Base-by-base conservation (phyloP, 106 monocot genomes). In the Hemerocallis citrina region DNA sequence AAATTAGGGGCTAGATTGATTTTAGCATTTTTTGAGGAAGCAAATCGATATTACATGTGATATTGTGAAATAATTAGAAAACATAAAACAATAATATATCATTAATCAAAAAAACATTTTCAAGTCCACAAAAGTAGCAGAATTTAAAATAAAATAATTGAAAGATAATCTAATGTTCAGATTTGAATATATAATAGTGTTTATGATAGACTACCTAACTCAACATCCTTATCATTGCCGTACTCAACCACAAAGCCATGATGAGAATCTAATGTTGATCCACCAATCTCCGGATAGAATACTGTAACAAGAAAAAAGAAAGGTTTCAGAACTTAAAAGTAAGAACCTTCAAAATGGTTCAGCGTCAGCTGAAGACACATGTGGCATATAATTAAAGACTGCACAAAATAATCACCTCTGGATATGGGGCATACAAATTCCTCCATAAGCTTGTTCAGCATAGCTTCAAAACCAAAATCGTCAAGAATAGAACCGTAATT, bases 201-300 rank as follows among this genome's bases (percentile, higher is more conserved):
- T 13, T 23, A 12, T 6, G 16, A 25, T 36, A 21, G 67, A 71
- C 63, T 77, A 89, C 94, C 94, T 58, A 94, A 67, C 21, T 94
- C 89, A 69, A 83, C 46, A 77, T 96, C 95, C 75, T 75, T 90
- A 47, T 96, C 81, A 68, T 86, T 79, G 34, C 95, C 95, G 72
- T 96, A 96, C 64, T 96, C 90, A 57, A 96, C 95, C 22, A 96
- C 80, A 79, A 91, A 94, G 46, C 85, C 93, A 64, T 94, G 93
- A 72, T 94, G 93, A 21, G 82, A 77, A 46, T 94, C 93, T 36
- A 94, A 56, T 56, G 89, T 75, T 51, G 80, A 76, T 67, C 91
- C 96, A 55, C 96, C 96, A 74, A 96, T 87, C 19, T 91, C 87
- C 33, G 78, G 69, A 77, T 73, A 91, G 35, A 88, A 81, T n/a